A percentile compares a stretch with the other conserved stretches of the same genome.
Conservation (phyloP, 2,329 filamentous ascomycete genomes). For the Penicillium sp. region DNA sequence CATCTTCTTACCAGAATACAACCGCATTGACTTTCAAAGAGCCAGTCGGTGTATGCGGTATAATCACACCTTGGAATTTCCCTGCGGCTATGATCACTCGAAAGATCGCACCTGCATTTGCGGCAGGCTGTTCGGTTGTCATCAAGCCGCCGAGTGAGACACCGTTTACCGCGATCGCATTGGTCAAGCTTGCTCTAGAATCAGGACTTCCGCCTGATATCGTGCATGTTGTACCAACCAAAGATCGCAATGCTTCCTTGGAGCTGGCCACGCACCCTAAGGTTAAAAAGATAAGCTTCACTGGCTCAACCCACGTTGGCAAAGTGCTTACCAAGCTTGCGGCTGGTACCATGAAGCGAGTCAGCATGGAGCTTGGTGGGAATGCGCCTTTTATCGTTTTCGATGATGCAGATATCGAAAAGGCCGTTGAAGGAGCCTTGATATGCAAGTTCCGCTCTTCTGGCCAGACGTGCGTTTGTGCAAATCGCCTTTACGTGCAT, state of each 20-base stretch:
- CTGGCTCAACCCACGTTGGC: constrained; percentile 21
- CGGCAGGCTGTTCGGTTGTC: constrained; percentile 40
- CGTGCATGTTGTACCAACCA: constrained; percentile 18
- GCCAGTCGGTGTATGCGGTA: constrained; percentile 76
- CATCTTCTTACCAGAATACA: constrained; percentile 62
- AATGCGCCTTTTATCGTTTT: constrained; percentile 11
- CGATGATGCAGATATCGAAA: constrained; percentile 24
- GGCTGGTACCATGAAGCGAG: constrained; percentile 20
- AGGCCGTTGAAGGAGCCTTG: constrained; percentile 12
- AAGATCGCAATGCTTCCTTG: not conserved
- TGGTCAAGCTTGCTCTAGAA: constrained; percentile 26
- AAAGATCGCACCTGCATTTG: constrained; percentile 38
- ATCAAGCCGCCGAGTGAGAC: constrained; percentile 39
- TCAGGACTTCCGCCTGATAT: constrained; percentile 36
- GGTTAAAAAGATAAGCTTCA: constrained; percentile 27
- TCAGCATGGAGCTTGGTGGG: constrained; percentile 27
- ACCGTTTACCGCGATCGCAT: constrained; percentile 33
- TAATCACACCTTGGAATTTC: constrained; percentile 91
- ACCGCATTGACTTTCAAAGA: constrained; percentile 72
- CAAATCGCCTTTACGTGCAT: constrained; percentile 21
- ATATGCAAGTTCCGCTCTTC: constrained; percentile 4
- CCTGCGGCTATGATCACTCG: constrained; percentile 68
- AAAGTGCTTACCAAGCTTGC: constrained; percentile 18
- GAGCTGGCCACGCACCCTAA: constrained; percentile 7
- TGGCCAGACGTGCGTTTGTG: constrained; percentile 21